Evolutionary conservation across 371 early-diverging fungal genomes (phyloP), one percentile per base, ranked within the genome.

Genomic region (Syncephalastrum sp.): DNA sequence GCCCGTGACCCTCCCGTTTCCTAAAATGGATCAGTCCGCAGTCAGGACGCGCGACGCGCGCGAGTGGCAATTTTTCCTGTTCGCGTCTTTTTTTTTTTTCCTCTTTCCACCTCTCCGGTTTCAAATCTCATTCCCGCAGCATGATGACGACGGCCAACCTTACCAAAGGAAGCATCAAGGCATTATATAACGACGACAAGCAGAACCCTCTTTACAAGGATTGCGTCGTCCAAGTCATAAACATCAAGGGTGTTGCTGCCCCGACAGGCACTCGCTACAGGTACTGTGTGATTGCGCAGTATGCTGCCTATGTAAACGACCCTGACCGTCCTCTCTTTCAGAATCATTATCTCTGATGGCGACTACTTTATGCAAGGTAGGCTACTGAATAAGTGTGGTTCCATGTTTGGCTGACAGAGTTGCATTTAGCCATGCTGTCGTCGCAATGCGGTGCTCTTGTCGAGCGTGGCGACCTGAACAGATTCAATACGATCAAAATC

Each of bases 321-420:
- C 13, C 17, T 4, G 25, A 57, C 48, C 15, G 42, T 38, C 24
- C 51, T 47, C 44, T 48, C 14, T 25, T 13, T 53, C 7, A 87
- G 89, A 69, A 63, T 85, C 19, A 78, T 91, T 13, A 63, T 91
- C 27, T 88, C 88, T 15, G 91, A 90, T 70, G 90, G 91, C 52
- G 61, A 48, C 14, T 54, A 81, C 63, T 82, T 74, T 29, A 80
- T 87, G 77, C 88, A 90, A 70, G 86, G 88, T 33, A 33, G 3
- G 10, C 38, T 12, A 33, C 6, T 33, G 38, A 12, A 33, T 89
- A 56, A 29, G 12, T 47, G 24, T 17, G n/a, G 7, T 5, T 47
- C n/a, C 15, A 21, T 44, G 3, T 38, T 29, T 23, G 16, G 44
- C 53, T 21, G 19, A 23, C 41, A 17, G 43, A 7, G 12, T 50